Conservation (phyloP, 208 protist species). For the Trypanosomatidae sp. region DNA sequence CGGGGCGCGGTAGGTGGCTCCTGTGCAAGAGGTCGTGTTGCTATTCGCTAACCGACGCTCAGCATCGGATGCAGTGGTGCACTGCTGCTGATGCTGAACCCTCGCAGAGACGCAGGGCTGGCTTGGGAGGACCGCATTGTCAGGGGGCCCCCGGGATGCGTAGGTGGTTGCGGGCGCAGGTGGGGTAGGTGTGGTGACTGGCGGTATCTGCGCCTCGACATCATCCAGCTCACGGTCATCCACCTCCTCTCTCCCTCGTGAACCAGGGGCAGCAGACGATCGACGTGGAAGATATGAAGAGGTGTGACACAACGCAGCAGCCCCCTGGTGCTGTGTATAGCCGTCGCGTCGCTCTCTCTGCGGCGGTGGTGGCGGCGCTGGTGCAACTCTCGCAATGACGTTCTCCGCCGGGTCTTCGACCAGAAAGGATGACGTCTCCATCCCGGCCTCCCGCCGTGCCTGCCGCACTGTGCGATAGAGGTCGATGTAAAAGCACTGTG, state of each 20-base stretch:
- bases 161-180: neutral
- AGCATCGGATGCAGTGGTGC: neutral
- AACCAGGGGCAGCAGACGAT: neutral
- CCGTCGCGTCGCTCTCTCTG: constrained; percentile 11
- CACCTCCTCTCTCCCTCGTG: neutral
- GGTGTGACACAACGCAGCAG: neutral
- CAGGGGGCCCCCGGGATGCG: neutral
- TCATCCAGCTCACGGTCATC: neutral
- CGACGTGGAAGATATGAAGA: neutral
- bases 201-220: neutral
- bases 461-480: constrained; percentile 59
- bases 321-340: neutral
- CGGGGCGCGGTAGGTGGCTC: constrained; percentile 9
- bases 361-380: constrained; percentile 4
- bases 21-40: constrained; percentile 1
- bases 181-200: neutral
- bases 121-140: neutral
- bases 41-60: neutral
- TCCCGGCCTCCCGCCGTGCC: constrained; percentile 28
- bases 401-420: constrained; percentile 40
- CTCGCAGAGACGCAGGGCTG: neutral
- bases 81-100: neutral
- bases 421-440: constrained; percentile 51
- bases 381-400: constrained; percentile 15
- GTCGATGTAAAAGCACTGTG: constrained; percentile 81